Base-by-base conservation (phyloP, 2,329 filamentous ascomycete species). In the Apiospora arundinis region DNA sequence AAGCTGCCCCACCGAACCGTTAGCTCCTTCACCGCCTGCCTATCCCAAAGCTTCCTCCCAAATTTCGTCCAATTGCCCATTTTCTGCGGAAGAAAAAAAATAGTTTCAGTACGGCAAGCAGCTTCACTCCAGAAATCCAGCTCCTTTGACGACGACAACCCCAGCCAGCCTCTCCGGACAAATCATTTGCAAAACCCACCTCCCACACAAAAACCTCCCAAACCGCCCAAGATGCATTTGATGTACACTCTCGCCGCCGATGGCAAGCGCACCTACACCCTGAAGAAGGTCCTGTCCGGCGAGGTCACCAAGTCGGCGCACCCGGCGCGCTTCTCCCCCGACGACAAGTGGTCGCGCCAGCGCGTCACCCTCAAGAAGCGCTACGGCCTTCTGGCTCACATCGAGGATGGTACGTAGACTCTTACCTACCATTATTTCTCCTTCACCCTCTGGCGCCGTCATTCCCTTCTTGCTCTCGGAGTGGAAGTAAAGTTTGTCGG, bases 261-360 rank as follows among this genome's bases (percentile, higher is more conserved):
- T 73, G 95, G 95, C 88, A 95, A 94, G 87, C 94, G 95, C 82
- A 85, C 92, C 79, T 99, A 98, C 89, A 98, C 96, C 67, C 91
- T 98, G 76, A 95, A 98, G 86, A 98, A 98, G 87, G 90, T 97
- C 76, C 86, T 89, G 78, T 88, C 91, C 77, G 92, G 93, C 80
- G 90, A 95, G 81, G 94, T 98, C 80, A 97, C 95, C 82, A 97
- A 97, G 88, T 96, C 93, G 70, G 96, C 96, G 71, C 95, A 98
- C 86, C 95, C 96, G 66, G 96, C 96, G 60, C 90, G 96, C 77
- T 99, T 98, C 88, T 97, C 94, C 66, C 96, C 96, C 74, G 96
- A 99, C 85, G 96, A 99, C 88, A 97, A 98, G 88, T 98, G 97
- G 89, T 97, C 95, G 80, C 93, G 94, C 81, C 95, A 98, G 86